Evolutionary conservation across 2,329 filamentous ascomycete species (phyloP).

Genomic region (Zymoseptoria passerinii): DNA sequence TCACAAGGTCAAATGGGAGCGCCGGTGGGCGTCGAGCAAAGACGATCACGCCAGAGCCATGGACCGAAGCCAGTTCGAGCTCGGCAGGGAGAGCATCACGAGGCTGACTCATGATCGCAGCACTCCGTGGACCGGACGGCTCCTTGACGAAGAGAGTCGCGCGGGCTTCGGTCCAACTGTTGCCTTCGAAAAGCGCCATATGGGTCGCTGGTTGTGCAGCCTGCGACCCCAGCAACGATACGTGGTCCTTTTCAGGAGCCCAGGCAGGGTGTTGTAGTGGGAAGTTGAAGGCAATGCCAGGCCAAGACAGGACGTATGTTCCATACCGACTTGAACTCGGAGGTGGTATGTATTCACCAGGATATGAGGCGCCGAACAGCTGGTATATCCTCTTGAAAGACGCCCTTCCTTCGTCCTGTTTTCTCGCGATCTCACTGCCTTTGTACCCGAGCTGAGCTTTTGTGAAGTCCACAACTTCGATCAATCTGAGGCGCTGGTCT

Average conservation of each 20-base stretch:
- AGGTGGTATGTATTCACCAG: conserved; percentile 73
- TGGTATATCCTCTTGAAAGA: conserved; percentile 58
- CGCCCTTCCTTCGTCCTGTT: conserved; percentile 34
- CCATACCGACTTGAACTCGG: conserved; percentile 52
- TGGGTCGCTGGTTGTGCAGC: conserved; percentile 68
- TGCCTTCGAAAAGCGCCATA: conserved; percentile 84
- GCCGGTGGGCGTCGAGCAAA: conserved; percentile 63
- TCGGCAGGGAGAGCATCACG: conserved; percentile 82
- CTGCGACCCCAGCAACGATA: conserved; percentile 72
- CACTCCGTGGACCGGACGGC: conserved; percentile 65
- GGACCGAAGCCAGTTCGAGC: conserved; percentile 68
- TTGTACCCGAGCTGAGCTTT: conserved; percentile 80
- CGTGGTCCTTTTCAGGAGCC: conserved; percentile 70
- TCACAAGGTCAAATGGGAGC: conserved; percentile 58
- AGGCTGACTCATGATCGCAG: conserved; percentile 58
- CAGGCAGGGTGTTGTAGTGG: conserved; percentile 66
- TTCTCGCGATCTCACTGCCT: conserved; percentile 67
- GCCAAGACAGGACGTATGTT: conserved; percentile 86
- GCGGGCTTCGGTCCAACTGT: conserved; percentile 82
- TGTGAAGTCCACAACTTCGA: conserved; percentile 85
- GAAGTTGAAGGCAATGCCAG: conserved; percentile 89
- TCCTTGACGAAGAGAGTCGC: conserved; percentile 66
- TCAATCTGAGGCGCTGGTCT: conserved; percentile 81
- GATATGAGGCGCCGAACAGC: conserved; percentile 87
- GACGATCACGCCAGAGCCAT: conserved; percentile 71